Evolutionary conservation across 371 early-diverging fungal genomes (phyloP).

Genomic region (Mortierella sp.): DNA sequence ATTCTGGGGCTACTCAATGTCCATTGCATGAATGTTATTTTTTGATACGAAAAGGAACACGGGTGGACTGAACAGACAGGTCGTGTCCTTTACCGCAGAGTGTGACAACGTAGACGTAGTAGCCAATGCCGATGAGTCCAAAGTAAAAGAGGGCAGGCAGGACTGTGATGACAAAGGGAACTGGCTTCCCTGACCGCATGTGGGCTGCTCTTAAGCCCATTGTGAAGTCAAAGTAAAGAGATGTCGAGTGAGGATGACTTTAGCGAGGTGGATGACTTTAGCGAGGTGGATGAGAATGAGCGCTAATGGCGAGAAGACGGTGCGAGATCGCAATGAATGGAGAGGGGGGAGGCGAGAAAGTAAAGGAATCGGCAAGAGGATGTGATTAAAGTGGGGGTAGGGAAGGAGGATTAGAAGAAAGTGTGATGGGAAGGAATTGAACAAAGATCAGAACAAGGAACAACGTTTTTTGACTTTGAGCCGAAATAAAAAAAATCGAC

Average conservation of each 20-base stretch:
- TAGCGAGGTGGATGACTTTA: neutral
- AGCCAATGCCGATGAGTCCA: conserved; percentile 45
- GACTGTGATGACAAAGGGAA: conserved; percentile 34
- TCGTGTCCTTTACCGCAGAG: conserved; percentile 62
- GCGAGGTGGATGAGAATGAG: neutral
- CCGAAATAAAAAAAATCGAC: neutral
- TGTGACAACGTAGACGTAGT: conserved; percentile 67
- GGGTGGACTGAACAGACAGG: neutral
- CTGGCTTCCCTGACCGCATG: conserved; percentile 45
- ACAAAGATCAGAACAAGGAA: neutral
- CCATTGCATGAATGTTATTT: neutral
- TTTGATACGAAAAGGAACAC: neutral
- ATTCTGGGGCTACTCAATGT: neutral
- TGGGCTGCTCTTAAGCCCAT: conserved; percentile 37
- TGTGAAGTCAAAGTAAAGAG: neutral
- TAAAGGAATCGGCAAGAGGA: neutral
- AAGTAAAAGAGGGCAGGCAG: conserved; percentile 47
- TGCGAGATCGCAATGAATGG: neutral
- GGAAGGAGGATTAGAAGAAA: too few relatives aligned
- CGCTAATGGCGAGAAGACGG: neutral
- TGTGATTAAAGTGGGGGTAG: neutral
- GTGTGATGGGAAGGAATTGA: too few relatives aligned
- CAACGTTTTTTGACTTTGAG: neutral
- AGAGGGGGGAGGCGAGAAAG: neutral
- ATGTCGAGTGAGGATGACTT: neutral